These are phyloP conservation scores for Nemania diffusa DNA, from an alignment of 2,329 filamentous ascomycete species.

Conservation along the genomic window DNA sequence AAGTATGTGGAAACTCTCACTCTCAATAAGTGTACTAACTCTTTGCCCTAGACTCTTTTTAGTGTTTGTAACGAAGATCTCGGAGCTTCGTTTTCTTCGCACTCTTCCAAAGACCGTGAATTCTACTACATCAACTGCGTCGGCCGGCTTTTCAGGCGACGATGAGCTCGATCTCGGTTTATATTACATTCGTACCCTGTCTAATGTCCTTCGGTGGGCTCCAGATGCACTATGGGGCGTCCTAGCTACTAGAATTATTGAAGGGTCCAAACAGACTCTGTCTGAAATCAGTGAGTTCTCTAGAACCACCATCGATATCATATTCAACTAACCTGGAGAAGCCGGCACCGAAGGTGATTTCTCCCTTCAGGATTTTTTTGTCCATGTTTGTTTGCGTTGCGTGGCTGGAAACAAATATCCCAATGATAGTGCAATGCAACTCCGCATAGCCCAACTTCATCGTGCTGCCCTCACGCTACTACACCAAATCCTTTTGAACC, in stretches of 20 bases:
- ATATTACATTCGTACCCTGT: conserved; percentile 80
- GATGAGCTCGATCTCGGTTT: conserved; percentile 80
- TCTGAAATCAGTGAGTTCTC: conserved; percentile 63
- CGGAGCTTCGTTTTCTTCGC: conserved; percentile 64
- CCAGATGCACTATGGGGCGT: conserved; percentile 76
- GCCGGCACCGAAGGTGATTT: conserved; percentile 66
- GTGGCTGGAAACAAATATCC: conserved; percentile 59
- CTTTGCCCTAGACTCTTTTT: conserved; percentile 63
- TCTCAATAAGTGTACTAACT: conserved; percentile 38
- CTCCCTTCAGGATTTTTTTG: conserved; percentile 74
- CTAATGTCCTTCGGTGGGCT: conserved; percentile 75
- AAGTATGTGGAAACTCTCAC: conserved; percentile 57
- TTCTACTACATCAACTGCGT: conserved; percentile 43
- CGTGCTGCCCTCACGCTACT: conserved; percentile 76
- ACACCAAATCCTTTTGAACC: conserved; percentile 74
- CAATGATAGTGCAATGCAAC: conserved; percentile 51
- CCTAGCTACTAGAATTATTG: conserved; percentile 70
- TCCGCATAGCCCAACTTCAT: conserved; percentile 73
- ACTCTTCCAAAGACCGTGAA: conserved; percentile 43
- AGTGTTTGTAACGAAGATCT: conserved; percentile 68
- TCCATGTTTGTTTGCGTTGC: conserved; percentile 72
- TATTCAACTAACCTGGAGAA: conserved; percentile 47
- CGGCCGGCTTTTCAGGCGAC: conserved; percentile 58
- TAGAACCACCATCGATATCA: conserved; percentile 39
- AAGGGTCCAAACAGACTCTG: conserved; percentile 58